Base-by-base conservation (phyloP, 163 green algal genomes). In the Volvox carteri region DNA sequence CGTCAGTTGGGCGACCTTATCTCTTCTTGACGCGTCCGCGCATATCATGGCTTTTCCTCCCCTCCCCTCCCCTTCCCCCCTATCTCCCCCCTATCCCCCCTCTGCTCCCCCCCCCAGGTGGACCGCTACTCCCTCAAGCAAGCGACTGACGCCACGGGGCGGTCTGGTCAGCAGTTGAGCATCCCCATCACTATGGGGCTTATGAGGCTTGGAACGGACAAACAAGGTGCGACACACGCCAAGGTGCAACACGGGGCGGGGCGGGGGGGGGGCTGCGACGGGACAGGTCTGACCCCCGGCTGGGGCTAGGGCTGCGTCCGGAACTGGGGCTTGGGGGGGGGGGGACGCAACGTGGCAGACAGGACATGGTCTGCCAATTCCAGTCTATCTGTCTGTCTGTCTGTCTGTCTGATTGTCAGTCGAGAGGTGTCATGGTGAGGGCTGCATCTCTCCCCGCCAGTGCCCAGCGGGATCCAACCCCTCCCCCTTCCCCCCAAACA, bases 161-260 rank as follows among this genome's bases (percentile, higher is more conserved):
- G 78, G 7, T 11, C 14, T 25, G 88, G 90, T 54, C 78, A 78
- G 65, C 60, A 73, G 23, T 91, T 92, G 33, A 62, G 90, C 52
- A 86, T 95, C 7, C 92, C 93, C 3, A 85, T 95, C 1, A 84
- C 77, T 0, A 65, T 94, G 33, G 88, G 90, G 18, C 83, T 86
- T 4, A 30, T 44, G 28, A 85, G 90, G 41, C 70, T 87, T 12
- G 91, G 90, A 14, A 85, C 50, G 2, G 92, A 95, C 86, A 95
- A 94, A 83, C 30, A 92, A 30, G 92, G 92, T 88, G 42, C 6
- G 42, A n/a, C n/a, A n/a, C n/a, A n/a, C n/a, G n/a, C n/a, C n/a
- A n/a, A n/a, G n/a, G n/a, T n/a, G n/a, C n/a, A n/a, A n/a, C n/a
- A n/a, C n/a, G 62, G 58, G 7, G 58, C 7, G 19, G 58, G 58